Base-by-base conservation (phyloP, 2,329 filamentous ascomycete species). In the Penicillium olsonii region DNA sequence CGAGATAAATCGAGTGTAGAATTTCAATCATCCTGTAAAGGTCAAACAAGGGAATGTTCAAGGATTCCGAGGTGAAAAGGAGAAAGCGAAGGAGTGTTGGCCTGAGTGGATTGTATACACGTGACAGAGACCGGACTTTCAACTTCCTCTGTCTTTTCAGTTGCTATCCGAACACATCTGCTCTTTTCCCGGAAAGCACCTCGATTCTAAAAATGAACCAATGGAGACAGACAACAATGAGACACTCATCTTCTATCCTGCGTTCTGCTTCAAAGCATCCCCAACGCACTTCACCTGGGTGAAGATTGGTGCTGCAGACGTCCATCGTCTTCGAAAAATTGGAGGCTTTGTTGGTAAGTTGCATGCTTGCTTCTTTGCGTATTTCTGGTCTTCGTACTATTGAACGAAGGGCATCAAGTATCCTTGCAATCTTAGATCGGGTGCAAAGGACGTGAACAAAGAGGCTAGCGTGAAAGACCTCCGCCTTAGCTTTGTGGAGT, bases 251-350 rank as follows among this genome's bases (percentile, higher is more conserved):
- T 78, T 82, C 54, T 84, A 84, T 55, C 81, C 83, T 14, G 78
- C 78, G 31, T 83, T 78, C 65, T 84, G 81, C 72, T 84, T 83
- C 66, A 68, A 71, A 39, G 75, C 74, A 29, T 85, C 84, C 5
- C 78, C 79, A n/a, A 86, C 84, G 8, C 84, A 78, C 67, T 77
- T 80, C 68, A 65, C 74, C 63, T 87, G 84, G 84, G 83, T 84
- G 66, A 84, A 84, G 63, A 72, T 87, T 55, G 78, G 78, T 1
- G 74, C 75, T 14, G 69, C 72, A 22, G 80, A 84, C 66, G 75
- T 86, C 33, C 81, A 82, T 60, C 67, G 68, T 8, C 68, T 85
- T 27, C 70, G 71, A 19, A 67, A 69, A 44, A 73, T 76, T 37
- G 65, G 62, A 6, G 77, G 73, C 2, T 84, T 80, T 60, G 74